These are phyloP conservation scores for Candida silvicultrix DNA, from an alignment of 805 yeast genomes.

Conservation along the genomic window DNA sequence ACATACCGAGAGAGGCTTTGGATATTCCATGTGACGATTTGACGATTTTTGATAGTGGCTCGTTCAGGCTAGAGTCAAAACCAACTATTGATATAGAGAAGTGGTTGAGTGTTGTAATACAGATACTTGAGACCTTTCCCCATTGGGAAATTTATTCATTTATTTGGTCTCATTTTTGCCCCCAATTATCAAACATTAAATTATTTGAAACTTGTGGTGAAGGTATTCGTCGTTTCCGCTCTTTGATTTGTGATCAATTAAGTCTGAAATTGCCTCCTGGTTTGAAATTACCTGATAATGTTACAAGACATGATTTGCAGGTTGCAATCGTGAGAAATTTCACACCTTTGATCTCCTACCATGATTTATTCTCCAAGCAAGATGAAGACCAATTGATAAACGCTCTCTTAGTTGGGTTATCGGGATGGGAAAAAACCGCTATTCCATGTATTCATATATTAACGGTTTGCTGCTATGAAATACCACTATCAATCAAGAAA, in stretches of 20 bases:
- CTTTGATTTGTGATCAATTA: conserved; percentile 54
- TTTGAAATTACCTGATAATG: conserved; percentile 33
- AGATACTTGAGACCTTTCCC: conserved; percentile 43
- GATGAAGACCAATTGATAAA: conserved; percentile 62
- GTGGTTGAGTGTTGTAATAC: conserved; percentile 47
- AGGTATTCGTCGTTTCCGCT: conserved; percentile 35
- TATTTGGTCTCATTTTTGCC: conserved; percentile 60
- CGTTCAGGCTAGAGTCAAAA: conserved; percentile 11
- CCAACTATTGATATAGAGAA: conserved; percentile 35
- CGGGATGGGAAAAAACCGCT: conserved; percentile 75
- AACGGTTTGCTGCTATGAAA: conserved; percentile 73
- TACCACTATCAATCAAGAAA: conserved; percentile 67
- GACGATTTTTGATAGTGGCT: conserved; percentile 16
- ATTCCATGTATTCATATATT: conserved; percentile 73
- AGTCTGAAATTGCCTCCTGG: conserved; percentile 39
- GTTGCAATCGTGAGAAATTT: conserved; percentile 58
- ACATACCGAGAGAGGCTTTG: conserved; percentile 39
- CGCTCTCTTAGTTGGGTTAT: conserved; percentile 52
- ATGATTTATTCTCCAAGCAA: conserved; percentile 40
- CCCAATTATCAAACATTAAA: conserved; percentile 55
- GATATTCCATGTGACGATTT: conserved; percentile 30
- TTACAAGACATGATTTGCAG: conserved; percentile 56
- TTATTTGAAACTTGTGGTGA: conserved; percentile 41
- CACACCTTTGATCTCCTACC: conserved; percentile 59
- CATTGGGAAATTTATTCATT: conserved; percentile 71